Evolutionary conservation across 2,329 filamentous ascomycete genomes (phyloP).

Genomic region (Calonectria leucothoes): DNA sequence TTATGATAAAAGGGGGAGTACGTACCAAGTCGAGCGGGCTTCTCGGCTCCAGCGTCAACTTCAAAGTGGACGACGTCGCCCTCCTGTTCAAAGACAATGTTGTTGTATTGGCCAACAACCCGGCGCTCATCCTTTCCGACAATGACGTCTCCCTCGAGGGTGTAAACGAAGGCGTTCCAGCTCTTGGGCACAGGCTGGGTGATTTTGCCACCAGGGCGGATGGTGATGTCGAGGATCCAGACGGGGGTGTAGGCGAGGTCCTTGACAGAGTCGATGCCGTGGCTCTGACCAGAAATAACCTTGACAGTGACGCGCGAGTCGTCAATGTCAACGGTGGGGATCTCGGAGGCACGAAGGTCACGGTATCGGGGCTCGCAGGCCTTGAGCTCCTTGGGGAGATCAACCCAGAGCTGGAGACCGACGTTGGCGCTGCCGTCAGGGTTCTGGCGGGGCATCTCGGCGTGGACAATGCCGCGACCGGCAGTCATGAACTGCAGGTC

Average conservation of each 20-base stretch:
- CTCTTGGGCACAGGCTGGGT: conserved; percentile 79
- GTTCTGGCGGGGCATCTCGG: conserved; percentile 91
- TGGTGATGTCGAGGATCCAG: conserved; percentile 89
- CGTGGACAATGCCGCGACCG: conserved; percentile 90
- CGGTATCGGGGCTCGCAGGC: conserved; percentile 92
- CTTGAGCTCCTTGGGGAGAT: conserved; percentile 85
- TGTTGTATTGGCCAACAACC: conserved; percentile 79
- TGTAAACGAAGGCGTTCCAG: conserved; percentile 94
- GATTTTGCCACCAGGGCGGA: conserved; percentile 83
- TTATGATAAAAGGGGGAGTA: neutral
- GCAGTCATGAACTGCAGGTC: conserved; percentile 99
- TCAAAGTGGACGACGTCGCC: conserved; percentile 81
- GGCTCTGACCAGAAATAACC: conserved; percentile 87
- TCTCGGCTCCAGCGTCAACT: conserved; percentile 73
- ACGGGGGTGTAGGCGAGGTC: conserved; percentile 96
- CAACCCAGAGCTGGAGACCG: conserved; percentile 96
- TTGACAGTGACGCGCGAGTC: conserved; percentile 83
- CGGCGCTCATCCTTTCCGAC: conserved; percentile 68
- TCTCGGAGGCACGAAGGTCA: conserved; percentile 82
- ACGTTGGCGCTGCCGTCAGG: conserved; percentile 81
- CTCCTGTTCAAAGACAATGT: conserved; percentile 85
- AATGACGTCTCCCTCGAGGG: conserved; percentile 76
- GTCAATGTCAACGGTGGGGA: conserved; percentile 79
- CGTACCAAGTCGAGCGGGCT: conserved; percentile 63
- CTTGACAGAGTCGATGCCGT: conserved; percentile 86